Evolutionary conservation across 2,329 filamentous ascomycete genomes (phyloP).

Genomic region (Lachnellula arida): DNA sequence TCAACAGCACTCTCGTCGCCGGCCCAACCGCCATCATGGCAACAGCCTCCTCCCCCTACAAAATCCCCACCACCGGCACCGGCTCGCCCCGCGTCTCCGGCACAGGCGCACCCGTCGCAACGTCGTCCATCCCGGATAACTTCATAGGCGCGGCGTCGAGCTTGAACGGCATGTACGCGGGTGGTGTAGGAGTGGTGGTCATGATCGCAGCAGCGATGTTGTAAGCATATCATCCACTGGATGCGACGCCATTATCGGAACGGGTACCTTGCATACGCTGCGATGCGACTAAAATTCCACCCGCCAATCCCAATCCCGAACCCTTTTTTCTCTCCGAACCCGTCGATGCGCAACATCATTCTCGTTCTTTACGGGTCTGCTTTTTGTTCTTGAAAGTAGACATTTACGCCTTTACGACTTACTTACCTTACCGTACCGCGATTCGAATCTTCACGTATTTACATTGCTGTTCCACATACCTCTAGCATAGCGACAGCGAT

Average conservation of each 20-base stretch:
- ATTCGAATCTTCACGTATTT: background rate
- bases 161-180: conserved; percentile 42
- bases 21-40: background rate
- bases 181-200: conserved; percentile 46
- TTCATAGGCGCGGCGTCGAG: conserved; percentile 39
- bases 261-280: conserved; percentile 9
- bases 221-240: conserved; percentile 33
- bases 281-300: background rate
- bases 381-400: conserved; percentile 4
- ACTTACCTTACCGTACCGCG: background rate
- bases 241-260: background rate
- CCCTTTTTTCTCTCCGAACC: conserved; percentile 2
- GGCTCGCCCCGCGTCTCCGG: conserved; percentile 10
- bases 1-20: background rate
- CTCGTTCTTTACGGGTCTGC: conserved; percentile 21
- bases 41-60: background rate
- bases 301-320: background rate
- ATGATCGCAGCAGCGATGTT: conserved; percentile 48
- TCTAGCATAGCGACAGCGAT: background rate
- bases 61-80: conserved; percentile 15
- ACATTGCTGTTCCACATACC: background rate
- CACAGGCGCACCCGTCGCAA: conserved; percentile 19
- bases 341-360: conserved; percentile 22
- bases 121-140: conserved; percentile 34
- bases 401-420: conserved; percentile 24